A percentile compares a stretch with the other conserved stretches of the same genome.
These are phyloP conservation scores for Carex littledalei DNA, from an alignment of 176 grass and related monocot genomes.

Conservation along the genomic window DNA sequence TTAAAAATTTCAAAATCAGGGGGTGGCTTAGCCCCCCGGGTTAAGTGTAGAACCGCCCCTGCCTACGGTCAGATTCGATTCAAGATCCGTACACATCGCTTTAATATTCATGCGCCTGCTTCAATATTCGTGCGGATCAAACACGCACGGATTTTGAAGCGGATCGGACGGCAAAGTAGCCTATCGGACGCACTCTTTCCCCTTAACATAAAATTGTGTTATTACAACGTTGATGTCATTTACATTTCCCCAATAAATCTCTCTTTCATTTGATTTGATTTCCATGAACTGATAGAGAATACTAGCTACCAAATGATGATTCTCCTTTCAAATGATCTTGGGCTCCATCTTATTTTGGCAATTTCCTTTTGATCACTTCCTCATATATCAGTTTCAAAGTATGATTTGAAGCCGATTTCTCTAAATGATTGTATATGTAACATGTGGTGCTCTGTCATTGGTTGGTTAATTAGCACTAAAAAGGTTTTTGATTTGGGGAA, in stretches of 20 bases:
- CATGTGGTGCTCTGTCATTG: background rate
- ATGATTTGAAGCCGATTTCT: background rate
- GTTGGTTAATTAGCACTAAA: background rate
- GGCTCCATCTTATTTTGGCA: constrained; percentile 6
- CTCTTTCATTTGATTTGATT: background rate
- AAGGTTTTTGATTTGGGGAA: background rate
- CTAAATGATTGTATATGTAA: background rate
- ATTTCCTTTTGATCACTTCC: constrained; percentile 4
- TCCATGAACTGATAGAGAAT: background rate
- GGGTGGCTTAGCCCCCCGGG: no score
- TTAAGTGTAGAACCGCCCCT: no score
- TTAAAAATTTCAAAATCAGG: no score
- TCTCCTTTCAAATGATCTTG: background rate
- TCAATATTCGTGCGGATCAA: no score
- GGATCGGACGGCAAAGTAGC: no score
- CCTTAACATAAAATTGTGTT: background rate
- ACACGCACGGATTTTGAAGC: no score
- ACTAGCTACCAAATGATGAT: constrained; percentile 12
- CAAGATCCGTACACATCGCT: no score
- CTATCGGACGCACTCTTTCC: no score
- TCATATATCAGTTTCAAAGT: background rate
- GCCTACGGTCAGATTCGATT: no score
- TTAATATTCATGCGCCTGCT: no score
- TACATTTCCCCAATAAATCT: background rate
- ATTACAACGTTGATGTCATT: background rate